Evolutionary conservation across 768 basidiomycete genomes (phyloP).

Genomic region (Clitopilus passeckerianus): DNA sequence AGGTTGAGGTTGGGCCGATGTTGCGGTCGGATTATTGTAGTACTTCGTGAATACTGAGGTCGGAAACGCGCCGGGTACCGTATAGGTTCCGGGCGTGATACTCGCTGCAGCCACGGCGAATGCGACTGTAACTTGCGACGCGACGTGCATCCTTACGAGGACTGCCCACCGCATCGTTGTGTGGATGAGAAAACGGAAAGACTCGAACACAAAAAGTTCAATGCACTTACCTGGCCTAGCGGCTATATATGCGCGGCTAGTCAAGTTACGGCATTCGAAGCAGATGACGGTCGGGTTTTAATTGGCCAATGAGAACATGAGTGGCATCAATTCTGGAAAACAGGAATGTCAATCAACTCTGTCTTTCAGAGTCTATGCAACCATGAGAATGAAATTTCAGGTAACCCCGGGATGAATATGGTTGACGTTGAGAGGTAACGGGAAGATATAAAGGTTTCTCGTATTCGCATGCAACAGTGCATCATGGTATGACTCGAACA

Average conservation of each 20-base stretch:
- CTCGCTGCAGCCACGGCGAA: background rate
- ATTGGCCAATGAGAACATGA: background rate
- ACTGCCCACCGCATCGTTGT: background rate
- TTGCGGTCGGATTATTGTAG: constrained; percentile 70
- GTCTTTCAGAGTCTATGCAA: background rate
- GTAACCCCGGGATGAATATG: background rate
- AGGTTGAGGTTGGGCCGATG: constrained; percentile 71
- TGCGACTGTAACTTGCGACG: background rate
- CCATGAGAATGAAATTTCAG: background rate
- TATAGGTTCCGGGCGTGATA: constrained; percentile 23
- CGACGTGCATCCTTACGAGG: background rate
- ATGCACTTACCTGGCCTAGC: background rate
- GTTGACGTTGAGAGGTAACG: no score
- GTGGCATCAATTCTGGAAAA: background rate
- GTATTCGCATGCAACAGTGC: no score
- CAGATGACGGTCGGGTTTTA: background rate
- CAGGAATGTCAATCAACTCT: background rate
- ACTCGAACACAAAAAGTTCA: background rate
- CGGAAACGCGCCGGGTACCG: constrained; percentile 60
- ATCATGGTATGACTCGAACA: no score
- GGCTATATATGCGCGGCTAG: background rate
- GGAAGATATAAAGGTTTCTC: no score
- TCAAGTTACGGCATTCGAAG: background rate
- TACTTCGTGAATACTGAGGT: constrained; percentile 60
- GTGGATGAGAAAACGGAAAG: background rate